Evolutionary conservation across 2,329 filamentous ascomycete genomes (phyloP).

Genomic region (Hirsutella thompsonii): DNA sequence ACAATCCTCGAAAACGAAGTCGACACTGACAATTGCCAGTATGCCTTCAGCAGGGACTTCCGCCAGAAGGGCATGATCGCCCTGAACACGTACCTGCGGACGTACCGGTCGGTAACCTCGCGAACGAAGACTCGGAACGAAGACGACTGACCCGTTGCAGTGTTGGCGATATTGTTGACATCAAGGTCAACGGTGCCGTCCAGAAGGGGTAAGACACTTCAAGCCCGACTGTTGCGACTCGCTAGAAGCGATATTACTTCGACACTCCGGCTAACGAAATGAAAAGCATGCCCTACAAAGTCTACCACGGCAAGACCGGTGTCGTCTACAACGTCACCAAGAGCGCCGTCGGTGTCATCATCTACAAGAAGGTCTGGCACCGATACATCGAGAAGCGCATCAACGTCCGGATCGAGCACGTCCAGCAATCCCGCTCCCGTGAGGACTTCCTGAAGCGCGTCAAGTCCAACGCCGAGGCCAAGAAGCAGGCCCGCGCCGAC

Average conservation of each 20-base stretch:
- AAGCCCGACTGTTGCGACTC: not conserved
- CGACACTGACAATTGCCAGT: conserved; percentile 31
- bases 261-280: conserved; percentile 18
- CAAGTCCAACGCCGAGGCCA: conserved; percentile 89
- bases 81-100: conserved; percentile 85
- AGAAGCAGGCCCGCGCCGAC: conserved; percentile 83
- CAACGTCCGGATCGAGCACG: conserved; percentile 98
- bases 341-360: conserved; percentile 93
- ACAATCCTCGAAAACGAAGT: conserved; percentile 11
- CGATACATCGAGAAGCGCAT: conserved; percentile 99
- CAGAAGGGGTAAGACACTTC: conserved; percentile 72
- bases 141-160: conserved; percentile 37
- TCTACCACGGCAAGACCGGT: conserved; percentile 99
- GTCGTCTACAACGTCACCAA: conserved; percentile 99
- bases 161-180: conserved; percentile 97
- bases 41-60: conserved; percentile 90
- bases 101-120: conserved; percentile 56
- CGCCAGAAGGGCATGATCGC: conserved; percentile 91
- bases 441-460: conserved; percentile 95
- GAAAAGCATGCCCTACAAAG: conserved; percentile 90
- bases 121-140: conserved; percentile 4
- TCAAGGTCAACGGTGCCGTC: conserved; percentile 96
- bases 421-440: conserved; percentile 84
- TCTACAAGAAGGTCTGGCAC: conserved; percentile 99
- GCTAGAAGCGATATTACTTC: not conserved